Base-by-base conservation (phyloP, 2,329 filamentous ascomycete species). In the Beauveria caledonica region DNA sequence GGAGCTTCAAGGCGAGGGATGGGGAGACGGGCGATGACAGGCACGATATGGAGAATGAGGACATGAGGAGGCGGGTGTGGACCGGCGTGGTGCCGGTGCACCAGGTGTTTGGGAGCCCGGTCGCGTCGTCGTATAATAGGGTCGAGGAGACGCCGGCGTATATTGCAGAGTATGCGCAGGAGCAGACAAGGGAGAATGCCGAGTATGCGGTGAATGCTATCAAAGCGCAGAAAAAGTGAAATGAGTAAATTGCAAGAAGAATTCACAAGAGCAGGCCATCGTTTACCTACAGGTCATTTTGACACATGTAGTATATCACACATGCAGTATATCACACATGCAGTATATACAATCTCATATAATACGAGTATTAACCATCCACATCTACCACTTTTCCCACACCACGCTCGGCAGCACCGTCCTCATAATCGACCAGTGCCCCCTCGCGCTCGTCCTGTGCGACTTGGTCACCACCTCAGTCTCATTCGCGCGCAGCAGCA, bases 361-460 rank as follows among this genome's bases (percentile, higher is more conserved):
- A 8, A 23, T 5, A 7, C 3, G 17, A 10, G 9, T 33, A 1
- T 3, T 33, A 1, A 2, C 11, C 6, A 10, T 39, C 15, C 4
- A 17, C 49, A 53, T n/a, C 54, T 73, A 96, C 90, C 91, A 97
- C 68, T 85, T 82, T 76, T 96, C 88, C 94, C 94, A 99, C 27
- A 97, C 83, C 13, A 76, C 76, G 60, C 78, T 78, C 1, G 92
- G 92, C 63, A 97, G 66, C 3, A 97, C 92, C 1, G 77, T 84
- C 69, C 94, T 84, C 92, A 99, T 99, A 51, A 99, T 87, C 48
- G 76, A 78, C 94, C 94, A 99, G 75, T 99, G 94, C 10, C 89
- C 89, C 57, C 89, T 70, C 0, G 92, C 92, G 67, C 89, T 90
- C 68, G 84, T 78, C 68, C 85, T 80, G 70, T 96, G 92, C 78